Evolutionary conservation across 768 basidiomycete genomes (phyloP), one percentile per base, ranked within the genome.

Genomic region (Panaeolus cyanescens): DNA sequence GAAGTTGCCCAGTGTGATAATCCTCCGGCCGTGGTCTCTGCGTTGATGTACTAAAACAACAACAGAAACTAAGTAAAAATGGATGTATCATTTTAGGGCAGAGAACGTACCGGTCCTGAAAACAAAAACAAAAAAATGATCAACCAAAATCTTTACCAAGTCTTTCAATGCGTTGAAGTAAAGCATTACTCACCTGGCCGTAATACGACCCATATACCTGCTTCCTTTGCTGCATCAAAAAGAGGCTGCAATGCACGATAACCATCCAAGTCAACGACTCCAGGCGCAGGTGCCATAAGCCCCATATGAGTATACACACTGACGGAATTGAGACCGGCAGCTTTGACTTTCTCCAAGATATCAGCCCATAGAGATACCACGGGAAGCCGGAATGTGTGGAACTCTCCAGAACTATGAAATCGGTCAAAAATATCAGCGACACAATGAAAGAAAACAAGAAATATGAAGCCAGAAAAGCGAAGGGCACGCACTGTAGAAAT

Each of bases 291-390:
- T 63, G 93, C 90, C 31, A 86, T 83, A 40, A 92, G 70, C 3
- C 84, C 91, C 92, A 92, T 91, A 64, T 93, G 91, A 0, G 85
- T 85, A 66, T 93, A 93, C 22, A 93, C 83, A 64, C 90, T 91
- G 65, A 92, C 75, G 0, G 84, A 84, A 65, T 93, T 95, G 62
- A 95, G 77, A 13, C 93, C 93, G 0, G 90, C 86, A 4, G 91
- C 93, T 67, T 91, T 91, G 62, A 85, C 78, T 69, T 91, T 94
- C 65, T 94, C 87, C 39, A 94, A 82, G 55, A 94, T 86, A 68
- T 93, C 93, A 10, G 85, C 80, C 92, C 93, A 95, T 59, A 94
- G 72, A 4, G 85, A 85, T 15, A 89, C 91, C 0, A 93, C 88
- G 9, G 91, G 93, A 5, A 93, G 74, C 25, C 91, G 85, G 77